Conservation (phyloP, 2,329 filamentous ascomycete genomes). For the Grosmannia serpens region DNA sequence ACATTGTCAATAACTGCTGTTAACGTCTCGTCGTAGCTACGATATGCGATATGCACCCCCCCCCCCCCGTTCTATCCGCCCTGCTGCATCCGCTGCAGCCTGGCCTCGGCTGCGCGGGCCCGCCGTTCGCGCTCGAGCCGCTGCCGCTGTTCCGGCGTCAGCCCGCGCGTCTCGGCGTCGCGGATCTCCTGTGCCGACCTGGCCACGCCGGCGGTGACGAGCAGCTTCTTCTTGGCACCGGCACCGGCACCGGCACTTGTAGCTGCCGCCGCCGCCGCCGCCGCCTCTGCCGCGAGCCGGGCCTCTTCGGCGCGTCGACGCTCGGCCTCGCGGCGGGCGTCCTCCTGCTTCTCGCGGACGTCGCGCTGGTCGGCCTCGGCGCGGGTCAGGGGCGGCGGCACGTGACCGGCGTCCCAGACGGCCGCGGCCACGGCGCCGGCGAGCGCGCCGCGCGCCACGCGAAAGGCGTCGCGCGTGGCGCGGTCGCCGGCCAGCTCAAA, state of each 20-base stretch:
- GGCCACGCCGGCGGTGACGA: constrained; percentile 41
- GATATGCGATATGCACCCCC: too few species aligned
- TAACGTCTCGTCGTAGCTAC: too few species aligned
- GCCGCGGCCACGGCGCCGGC: constrained; percentile 56
- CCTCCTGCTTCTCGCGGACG: constrained; percentile 58
- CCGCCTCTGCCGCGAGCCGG: constrained; percentile 55
- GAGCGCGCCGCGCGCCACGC: constrained; percentile 71
- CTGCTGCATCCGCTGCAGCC: constrained; percentile 56
- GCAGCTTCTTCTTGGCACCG: constrained; percentile 29
- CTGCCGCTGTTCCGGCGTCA: constrained; percentile 80
- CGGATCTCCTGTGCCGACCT: constrained; percentile 72
- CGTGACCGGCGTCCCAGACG: constrained; percentile 48
- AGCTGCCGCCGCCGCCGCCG: constrained; percentile 29
- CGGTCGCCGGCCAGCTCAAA: constrained; percentile 85
- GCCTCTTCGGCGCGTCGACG: constrained; percentile 65
- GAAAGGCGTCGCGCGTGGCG: constrained; percentile 79
- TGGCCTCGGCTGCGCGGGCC: constrained; percentile 83
- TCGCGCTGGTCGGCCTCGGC: constrained; percentile 59
- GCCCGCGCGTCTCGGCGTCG: constrained; percentile 71
- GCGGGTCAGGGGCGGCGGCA: constrained; percentile 61
- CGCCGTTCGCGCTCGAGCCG: constrained; percentile 78
- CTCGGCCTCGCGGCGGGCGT: constrained; percentile 55
- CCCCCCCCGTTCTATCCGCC: not conserved
- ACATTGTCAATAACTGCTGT: too few species aligned
- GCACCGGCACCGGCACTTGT: not conserved